These are phyloP conservation scores for Hydnomerulius pinastri DNA, from an alignment of 768 basidiomycete genomes.

Conservation along the genomic window DNA sequence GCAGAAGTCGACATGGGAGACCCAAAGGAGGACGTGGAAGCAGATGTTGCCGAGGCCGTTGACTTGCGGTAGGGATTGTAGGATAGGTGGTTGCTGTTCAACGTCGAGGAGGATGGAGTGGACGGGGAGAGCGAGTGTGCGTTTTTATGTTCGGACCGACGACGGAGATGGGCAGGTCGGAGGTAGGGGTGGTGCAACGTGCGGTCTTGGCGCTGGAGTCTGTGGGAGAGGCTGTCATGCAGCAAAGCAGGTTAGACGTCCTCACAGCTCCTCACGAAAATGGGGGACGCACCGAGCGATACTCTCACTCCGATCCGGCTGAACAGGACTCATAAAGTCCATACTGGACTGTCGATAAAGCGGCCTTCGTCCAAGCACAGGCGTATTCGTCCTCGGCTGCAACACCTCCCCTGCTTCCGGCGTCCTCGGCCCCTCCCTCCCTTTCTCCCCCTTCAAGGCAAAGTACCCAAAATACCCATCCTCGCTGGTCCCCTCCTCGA, in stretches of 20 bases:
- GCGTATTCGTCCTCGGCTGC: slow-evolving; percentile 52
- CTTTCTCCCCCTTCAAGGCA: slow-evolving; percentile 8
- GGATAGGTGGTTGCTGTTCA: slow-evolving; percentile 46
- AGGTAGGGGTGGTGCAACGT: slow-evolving; percentile 65
- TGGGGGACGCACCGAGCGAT: slow-evolving; percentile 60
- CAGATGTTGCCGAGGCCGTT: slow-evolving; percentile 26
- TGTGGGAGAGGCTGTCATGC: slow-evolving; percentile 59
- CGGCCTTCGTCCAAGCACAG: slow-evolving; percentile 46
- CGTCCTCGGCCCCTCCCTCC: slow-evolving; percentile 18
- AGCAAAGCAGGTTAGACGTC: background rate
- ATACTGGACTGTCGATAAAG: slow-evolving; percentile 84
- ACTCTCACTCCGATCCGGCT: slow-evolving; percentile 45
- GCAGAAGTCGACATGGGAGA: slow-evolving; percentile 40
- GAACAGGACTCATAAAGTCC: slow-evolving; percentile 71
- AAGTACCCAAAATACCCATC: background rate
- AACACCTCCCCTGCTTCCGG: slow-evolving; percentile 42
- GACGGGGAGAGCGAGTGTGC: slow-evolving; percentile 39
- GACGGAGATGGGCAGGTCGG: slow-evolving; percentile 33
- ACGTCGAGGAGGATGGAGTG: slow-evolving; percentile 66
- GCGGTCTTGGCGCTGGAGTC: slow-evolving; percentile 66
- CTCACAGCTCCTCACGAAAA: slow-evolving; percentile 3
- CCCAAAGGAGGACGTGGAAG: slow-evolving; percentile 35
- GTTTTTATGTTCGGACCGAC: slow-evolving; percentile 22
- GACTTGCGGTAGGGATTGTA: slow-evolving; percentile 30
- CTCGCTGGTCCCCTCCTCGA: slow-evolving; percentile 45